Evolutionary conservation across 495 filamentous ascomycete species (phyloP), one percentile per base, ranked within the genome.

Genomic region (Tuber brumale): DNA sequence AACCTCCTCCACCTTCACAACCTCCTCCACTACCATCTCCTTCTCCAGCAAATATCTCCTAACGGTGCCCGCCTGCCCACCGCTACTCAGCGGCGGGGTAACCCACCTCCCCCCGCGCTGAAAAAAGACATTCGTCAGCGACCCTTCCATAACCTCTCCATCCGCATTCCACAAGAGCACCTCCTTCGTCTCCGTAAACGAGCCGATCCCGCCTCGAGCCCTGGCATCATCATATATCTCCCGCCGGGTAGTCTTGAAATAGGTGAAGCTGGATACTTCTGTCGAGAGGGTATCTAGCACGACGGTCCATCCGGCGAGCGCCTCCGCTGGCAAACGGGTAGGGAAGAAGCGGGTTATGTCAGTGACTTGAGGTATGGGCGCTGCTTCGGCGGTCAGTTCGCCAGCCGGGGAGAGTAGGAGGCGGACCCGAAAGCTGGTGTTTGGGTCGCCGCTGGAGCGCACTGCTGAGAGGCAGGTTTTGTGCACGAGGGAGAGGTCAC

Each of bases 101-200:
- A 91, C 86, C 92, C 92, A 93, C 76, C 82, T 84, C 1, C 88
- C 89, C 21, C 85, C 84, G 70, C 91, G 88, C 86, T 88, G 91
- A 78, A 97, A 92, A 82, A 93, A 97, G 2, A 92, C 89, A 19
- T 69, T 82, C 2, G 92, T 93, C 42, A 92, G 88, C 78, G 90
- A 94, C 27, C 93, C 93, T 82, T 99, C 95, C 91, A 96, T 96
- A 14, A 97, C 84, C 74, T 93, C 89, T 3, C 88, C 88, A 37
- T 87, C 81, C 1, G 84, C 83, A 81, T 92, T 93, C 73, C 93
- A 86, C 41, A 97, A 81, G 42, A 97, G 85, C 10, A 95, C 92
- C 83, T 97, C 94, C 27, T 86, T 87, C 66, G 84, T 83, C 46
- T 90, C 88, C 0, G 85, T 80, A 3, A 85, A 85, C 3, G 84